Evolutionary conservation across 106 monocot species (phyloP), one percentile per base, ranked within the genome.

Genomic region (Xerophyta viscosa): DNA sequence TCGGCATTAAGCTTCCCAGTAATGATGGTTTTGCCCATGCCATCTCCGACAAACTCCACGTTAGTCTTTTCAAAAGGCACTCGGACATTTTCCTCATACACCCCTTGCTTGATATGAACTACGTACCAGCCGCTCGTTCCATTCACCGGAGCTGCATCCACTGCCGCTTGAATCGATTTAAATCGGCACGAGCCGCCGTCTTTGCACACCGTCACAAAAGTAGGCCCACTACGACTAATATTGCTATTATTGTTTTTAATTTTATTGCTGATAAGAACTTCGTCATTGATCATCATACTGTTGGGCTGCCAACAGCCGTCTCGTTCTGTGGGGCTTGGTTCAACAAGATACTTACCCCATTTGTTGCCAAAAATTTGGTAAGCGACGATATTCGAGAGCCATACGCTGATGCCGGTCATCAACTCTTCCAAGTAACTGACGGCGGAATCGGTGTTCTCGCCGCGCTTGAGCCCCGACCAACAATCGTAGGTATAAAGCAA

Each of bases 261-360:
- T 39, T 39, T 2, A 39, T 39, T 2, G 15, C 39, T 2, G 39
- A 39, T 6, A 11, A 39, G 10, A 39, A 8, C 39, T 39, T 60
- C 4, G 65, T n/a, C n/a, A n/a, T n/a, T n/a, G n/a, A n/a, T n/a
- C n/a, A n/a, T n/a, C n/a, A n/a, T n/a, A n/a, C n/a, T n/a, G n/a
- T n/a, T n/a, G n/a, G n/a, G n/a, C n/a, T n/a, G 71, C 76, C 78
- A 93, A 71, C 71, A 87, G 17, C 92, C 87, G 54, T 93, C 80
- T 0, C 87, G 72, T 83, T 93, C 92, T 8, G 87, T 93, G 83
- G 87, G 19, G 42, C 46, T 68, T 71, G 71, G 10, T 21, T 18
- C 31, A 71, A 52, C 9, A 43, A 14, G 19, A n/a, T n/a, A n/a
- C n/a, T n/a, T n/a, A n/a, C n/a, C n/a, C n/a, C n/a, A n/a, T n/a